Percentiles rank a stretch among this genome's conserved stretches.
phyloP scores from a whole-genome alignment of 2,329 filamentous ascomycete species.

The Penicillium sp. region DNA sequence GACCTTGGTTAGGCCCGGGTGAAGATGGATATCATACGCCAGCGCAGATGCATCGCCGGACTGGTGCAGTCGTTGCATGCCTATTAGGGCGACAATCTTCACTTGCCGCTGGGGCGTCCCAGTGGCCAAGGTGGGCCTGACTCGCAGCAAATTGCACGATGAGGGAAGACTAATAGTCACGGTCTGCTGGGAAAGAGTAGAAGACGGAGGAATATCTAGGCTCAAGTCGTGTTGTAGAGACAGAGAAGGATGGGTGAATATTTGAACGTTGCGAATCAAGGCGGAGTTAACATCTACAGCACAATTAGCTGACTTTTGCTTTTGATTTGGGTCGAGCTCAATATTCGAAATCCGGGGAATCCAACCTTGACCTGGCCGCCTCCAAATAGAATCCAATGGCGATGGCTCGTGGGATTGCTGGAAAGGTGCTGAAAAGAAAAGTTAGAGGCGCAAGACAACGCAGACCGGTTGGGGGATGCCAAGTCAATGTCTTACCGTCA shows the following conservation, averaged over 20 bases:
- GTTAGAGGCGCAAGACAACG: slow-evolving; percentile 4
- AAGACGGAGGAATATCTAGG: slow-evolving; percentile 60
- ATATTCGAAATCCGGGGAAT: background rate
- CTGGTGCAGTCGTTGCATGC: slow-evolving; percentile 56
- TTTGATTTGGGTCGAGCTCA: background rate
- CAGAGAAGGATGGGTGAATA: slow-evolving; percentile 64
- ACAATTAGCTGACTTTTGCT: slow-evolving; percentile 1
- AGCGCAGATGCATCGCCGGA: slow-evolving; percentile 52
- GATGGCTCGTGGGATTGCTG: slow-evolving; percentile 25
- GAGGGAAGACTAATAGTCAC: slow-evolving; percentile 65
- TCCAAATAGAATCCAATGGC: slow-evolving; percentile 39
- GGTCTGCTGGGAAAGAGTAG: slow-evolving; percentile 63
- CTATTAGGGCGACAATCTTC: slow-evolving; percentile 68
- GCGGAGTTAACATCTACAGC: slow-evolving; percentile 54
- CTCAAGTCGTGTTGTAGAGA: slow-evolving; percentile 58
- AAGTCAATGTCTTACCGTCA: slow-evolving; percentile 8
- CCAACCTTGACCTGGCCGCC: slow-evolving; percentile 48
- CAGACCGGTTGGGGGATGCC: background rate
- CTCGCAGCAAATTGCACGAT: slow-evolving; percentile 64
- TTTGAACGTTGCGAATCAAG: slow-evolving; percentile 60
- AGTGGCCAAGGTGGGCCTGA: slow-evolving; percentile 61
- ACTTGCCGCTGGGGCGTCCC: slow-evolving; percentile 64
- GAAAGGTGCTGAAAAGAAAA: slow-evolving; percentile 18
- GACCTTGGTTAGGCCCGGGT: slow-evolving; percentile 68
- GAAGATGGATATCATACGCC: slow-evolving; percentile 69